Percentiles rank a stretch among this genome's conserved stretches.
Evolutionary conservation across 1,284 basidiomycete species (phyloP).

Genomic region (Boletus semigastroideus): DNA sequence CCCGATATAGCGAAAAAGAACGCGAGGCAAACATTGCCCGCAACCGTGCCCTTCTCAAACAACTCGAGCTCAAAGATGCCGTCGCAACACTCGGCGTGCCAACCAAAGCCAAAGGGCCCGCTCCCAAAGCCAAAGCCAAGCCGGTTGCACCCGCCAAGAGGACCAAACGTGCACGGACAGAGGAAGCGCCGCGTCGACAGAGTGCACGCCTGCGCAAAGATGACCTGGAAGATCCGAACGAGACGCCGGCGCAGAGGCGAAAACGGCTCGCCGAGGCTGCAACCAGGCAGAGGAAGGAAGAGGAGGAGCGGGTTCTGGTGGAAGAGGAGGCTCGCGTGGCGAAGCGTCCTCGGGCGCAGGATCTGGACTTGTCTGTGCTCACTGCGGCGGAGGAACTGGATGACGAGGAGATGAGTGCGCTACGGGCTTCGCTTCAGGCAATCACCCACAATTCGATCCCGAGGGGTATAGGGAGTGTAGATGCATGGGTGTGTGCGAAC

Average conservation of each 20-base stretch:
- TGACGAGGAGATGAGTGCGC: conserved; percentile 42
- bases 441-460: conserved; percentile 38
- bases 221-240: conserved; percentile 49
- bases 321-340: conserved; percentile 62
- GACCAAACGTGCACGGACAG: conserved; percentile 45
- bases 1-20: conserved; percentile 59
- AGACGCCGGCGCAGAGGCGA: conserved; percentile 59
- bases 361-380: conserved; percentile 52
- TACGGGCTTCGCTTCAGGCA: conserved; percentile 45
- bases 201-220: conserved; percentile 58
- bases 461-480: conserved; percentile 43
- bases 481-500: conserved; percentile 50
- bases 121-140: conserved; percentile 50
- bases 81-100: conserved; percentile 48
- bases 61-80: conserved; percentile 65
- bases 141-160: conserved; percentile 59
- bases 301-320: conserved; percentile 55
- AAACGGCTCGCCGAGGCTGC: conserved; percentile 57
- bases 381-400: conserved; percentile 51
- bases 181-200: conserved; percentile 54
- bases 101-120: conserved; percentile 32
- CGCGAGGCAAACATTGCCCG: conserved; percentile 77
- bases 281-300: conserved; percentile 54
- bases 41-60: conserved; percentile 68
- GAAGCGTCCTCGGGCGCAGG: conserved; percentile 64